Evolutionary conservation across 2,329 filamentous ascomycete species (phyloP).

Genomic region (Scedosporium boydii): DNA sequence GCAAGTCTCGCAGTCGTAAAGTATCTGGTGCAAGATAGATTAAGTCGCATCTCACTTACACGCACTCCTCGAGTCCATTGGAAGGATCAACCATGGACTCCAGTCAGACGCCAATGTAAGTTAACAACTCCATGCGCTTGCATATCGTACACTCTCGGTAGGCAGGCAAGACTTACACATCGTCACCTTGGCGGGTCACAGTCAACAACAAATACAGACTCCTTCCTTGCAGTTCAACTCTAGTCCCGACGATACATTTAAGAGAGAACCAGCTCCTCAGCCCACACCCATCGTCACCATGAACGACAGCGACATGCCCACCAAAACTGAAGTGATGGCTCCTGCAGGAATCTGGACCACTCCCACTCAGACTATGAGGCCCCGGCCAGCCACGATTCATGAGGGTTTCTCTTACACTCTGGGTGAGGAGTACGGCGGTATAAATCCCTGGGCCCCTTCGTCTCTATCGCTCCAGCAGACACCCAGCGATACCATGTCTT

Average conservation of each 20-base stretch:
- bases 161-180: slow-evolving; percentile 16
- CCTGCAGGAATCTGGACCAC: slow-evolving; percentile 44
- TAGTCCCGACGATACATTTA: slow-evolving; percentile 32
- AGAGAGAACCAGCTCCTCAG: slow-evolving; percentile 32
- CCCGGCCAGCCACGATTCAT: slow-evolving; percentile 49
- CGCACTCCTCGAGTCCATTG: slow-evolving; percentile 13
- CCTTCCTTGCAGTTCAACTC: slow-evolving; percentile 26
- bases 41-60: neutral
- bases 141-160: slow-evolving; percentile 1
- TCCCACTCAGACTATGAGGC: slow-evolving; percentile 39
- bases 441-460: slow-evolving; percentile 49
- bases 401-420: slow-evolving; percentile 52
- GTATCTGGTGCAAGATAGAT: neutral
- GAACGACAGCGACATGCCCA: slow-evolving; percentile 39
- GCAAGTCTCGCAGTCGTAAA: slow-evolving; percentile 14
- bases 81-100: slow-evolving; percentile 34
- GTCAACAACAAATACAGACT: slow-evolving; percentile 9
- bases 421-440: slow-evolving; percentile 39
- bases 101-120: slow-evolving; percentile 43
- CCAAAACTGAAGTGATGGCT: slow-evolving; percentile 36
- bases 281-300: slow-evolving; percentile 37
- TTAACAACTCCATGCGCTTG: slow-evolving; percentile 16
- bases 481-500: slow-evolving; percentile 40
- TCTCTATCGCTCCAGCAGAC: slow-evolving; percentile 40
- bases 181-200: slow-evolving; percentile 10